Evolutionary conservation across 495 filamentous ascomycete species (phyloP).

Genomic region (Penicilliopsis zonata): DNA sequence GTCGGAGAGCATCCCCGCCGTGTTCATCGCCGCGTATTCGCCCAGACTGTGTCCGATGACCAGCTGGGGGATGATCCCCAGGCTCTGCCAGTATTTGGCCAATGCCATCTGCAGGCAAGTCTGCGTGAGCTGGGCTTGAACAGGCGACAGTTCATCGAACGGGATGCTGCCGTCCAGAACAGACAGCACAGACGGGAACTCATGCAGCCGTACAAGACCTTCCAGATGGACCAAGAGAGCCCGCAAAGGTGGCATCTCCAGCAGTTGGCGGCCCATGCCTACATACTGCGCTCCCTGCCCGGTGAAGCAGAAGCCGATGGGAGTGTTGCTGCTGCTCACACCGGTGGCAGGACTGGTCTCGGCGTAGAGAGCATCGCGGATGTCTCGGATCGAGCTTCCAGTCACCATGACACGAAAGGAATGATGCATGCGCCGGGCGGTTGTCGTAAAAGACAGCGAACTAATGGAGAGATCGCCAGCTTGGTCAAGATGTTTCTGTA

Average conservation of each 20-base stretch:
- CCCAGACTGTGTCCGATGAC: conserved; percentile 82
- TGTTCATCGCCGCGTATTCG: conserved; percentile 79
- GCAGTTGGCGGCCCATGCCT: conserved; percentile 10
- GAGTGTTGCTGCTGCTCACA: not conserved
- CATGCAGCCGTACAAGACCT: conserved; percentile 10
- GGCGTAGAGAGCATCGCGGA: not conserved
- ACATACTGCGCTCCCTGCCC: conserved; percentile 55
- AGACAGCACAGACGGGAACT: conserved; percentile 20
- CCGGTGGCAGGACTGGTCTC: not conserved
- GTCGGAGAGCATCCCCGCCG: conserved; percentile 66
- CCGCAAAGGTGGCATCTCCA: conserved; percentile 7
- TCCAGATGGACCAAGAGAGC: conserved; percentile 13
- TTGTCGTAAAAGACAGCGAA: conserved; percentile 58
- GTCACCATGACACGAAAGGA: conserved; percentile 29
- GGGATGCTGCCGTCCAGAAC: conserved; percentile 41
- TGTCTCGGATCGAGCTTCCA: conserved; percentile 1
- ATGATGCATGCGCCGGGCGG: conserved; percentile 60
- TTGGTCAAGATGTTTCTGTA: conserved; percentile 35
- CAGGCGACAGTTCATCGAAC: conserved; percentile 49
- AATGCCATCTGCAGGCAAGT: conserved; percentile 78
- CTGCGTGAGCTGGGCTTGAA: conserved; percentile 67
- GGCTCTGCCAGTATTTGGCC: conserved; percentile 65
- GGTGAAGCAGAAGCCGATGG: conserved; percentile 51
- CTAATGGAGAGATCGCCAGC: conserved; percentile 34
- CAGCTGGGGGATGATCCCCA: conserved; percentile 63